Conservation (phyloP, 306 rosid genomes). For the Sicyos edulis region DNA sequence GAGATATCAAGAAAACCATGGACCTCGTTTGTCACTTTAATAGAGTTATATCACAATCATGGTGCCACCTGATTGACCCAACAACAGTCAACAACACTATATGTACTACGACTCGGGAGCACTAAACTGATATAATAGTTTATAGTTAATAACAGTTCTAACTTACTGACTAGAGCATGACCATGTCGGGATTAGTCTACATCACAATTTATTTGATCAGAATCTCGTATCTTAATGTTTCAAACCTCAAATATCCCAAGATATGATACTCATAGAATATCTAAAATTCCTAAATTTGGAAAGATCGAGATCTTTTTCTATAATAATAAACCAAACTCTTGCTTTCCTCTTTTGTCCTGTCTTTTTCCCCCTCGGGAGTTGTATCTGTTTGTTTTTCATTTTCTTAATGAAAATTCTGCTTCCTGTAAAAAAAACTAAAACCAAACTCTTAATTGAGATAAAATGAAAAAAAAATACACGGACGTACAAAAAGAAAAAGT, state of each 20-base stretch:
- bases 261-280: not conserved
- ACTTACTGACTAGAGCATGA: not conserved
- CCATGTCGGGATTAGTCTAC: not conserved
- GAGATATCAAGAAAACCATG: not conserved
- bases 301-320: not conserved
- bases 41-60: not conserved
- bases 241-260: not conserved
- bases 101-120: no score
- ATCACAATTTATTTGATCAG: not conserved
- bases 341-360: no score
- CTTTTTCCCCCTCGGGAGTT: no score
- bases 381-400: no score
- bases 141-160: not conserved
- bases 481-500: no score
- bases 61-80: not conserved
- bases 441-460: no score
- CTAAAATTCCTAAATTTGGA: not conserved
- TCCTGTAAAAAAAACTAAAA: no score
- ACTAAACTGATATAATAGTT: no score
- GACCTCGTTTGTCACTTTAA: not conserved
- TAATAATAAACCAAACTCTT: no score
- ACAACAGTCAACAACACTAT: no score
- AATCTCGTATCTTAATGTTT: not conserved
- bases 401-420: no score
- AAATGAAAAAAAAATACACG: no score